Conservation (phyloP, 2,329 filamentous ascomycete genomes). For the Paecilomyces sp. region DNA sequence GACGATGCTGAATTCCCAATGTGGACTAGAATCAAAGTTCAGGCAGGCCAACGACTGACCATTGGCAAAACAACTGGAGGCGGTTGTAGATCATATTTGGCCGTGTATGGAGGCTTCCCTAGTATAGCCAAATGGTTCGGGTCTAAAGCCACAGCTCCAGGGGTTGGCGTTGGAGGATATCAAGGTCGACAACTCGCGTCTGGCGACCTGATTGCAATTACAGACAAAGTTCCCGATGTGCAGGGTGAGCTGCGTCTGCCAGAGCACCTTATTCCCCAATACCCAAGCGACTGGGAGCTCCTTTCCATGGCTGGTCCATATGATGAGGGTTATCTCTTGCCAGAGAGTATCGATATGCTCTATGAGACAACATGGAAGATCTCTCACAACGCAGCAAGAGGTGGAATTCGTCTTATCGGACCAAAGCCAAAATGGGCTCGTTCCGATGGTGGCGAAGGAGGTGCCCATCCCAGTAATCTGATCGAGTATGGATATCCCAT, state of each 20-base stretch:
- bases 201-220: slow-evolving; percentile 46
- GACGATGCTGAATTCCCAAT: slow-evolving; percentile 45
- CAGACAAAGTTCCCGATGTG: slow-evolving; percentile 28
- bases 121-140: slow-evolving; percentile 51
- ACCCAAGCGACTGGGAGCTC: slow-evolving; percentile 46
- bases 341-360: slow-evolving; percentile 50
- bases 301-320: slow-evolving; percentile 51
- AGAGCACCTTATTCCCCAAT: slow-evolving; percentile 40
- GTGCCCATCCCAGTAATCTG: slow-evolving; percentile 54
- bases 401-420: slow-evolving; percentile 54
- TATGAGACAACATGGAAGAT: slow-evolving; percentile 54
- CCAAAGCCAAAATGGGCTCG: slow-evolving; percentile 54
- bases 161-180: slow-evolving; percentile 53
- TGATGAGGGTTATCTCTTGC: slow-evolving; percentile 45
- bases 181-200: slow-evolving; percentile 51
- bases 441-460: slow-evolving; percentile 55
- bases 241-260: slow-evolving; percentile 33
- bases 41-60: slow-evolving; percentile 45
- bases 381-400: slow-evolving; percentile 54
- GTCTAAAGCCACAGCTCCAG: slow-evolving; percentile 53
- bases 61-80: slow-evolving; percentile 48
- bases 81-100: slow-evolving; percentile 53
- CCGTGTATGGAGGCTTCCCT: slow-evolving; percentile 49
- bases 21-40: slow-evolving; percentile 49
- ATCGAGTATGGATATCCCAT: slow-evolving; percentile 55